Percentiles rank a stretch among this genome's conserved stretches.
Evolutionary conservation across 2,329 filamentous ascomycete genomes (phyloP).

Genomic region (Claviceps capensis): DNA sequence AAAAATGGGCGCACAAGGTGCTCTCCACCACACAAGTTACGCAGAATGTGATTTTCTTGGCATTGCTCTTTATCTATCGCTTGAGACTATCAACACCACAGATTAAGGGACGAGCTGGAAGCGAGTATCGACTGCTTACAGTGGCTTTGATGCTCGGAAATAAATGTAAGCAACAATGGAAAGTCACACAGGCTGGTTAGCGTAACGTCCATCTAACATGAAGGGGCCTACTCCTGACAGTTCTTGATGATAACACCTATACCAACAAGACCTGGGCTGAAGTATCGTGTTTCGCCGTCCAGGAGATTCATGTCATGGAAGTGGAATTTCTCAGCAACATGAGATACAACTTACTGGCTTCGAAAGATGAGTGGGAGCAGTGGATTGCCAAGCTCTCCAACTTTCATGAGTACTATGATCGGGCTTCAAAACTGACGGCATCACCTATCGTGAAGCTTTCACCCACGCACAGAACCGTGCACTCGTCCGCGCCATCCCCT

Average conservation of each 20-base stretch:
- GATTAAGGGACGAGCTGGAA: conserved; percentile 83
- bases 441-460: conserved; percentile 29
- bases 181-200: neutral
- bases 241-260: conserved; percentile 96
- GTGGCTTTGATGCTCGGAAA: conserved; percentile 96
- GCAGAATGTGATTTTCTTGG: conserved; percentile 84
- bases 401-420: conserved; percentile 73
- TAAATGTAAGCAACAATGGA: conserved; percentile 54
- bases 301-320: conserved; percentile 97
- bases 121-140: conserved; percentile 83
- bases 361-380: conserved; percentile 69
- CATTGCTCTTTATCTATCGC: conserved; percentile 83
- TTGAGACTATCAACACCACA: conserved; percentile 80
- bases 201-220: neutral
- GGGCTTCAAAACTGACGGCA: conserved; percentile 37
- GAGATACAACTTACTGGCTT: conserved; percentile 83
- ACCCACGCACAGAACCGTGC: conserved; percentile 23
- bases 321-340: conserved; percentile 99
- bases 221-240: conserved; percentile 25
- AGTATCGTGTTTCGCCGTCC: conserved; percentile 84
- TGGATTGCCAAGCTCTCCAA: conserved; percentile 76
- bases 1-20: conserved; percentile 87
- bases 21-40: conserved; percentile 91
- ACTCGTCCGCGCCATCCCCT: conserved; percentile 37
- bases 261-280: conserved; percentile 99